These are phyloP conservation scores for Cadophora luteo-olivacea DNA, from an alignment of 2,329 filamentous ascomycete genomes.

Conservation along the genomic window DNA sequence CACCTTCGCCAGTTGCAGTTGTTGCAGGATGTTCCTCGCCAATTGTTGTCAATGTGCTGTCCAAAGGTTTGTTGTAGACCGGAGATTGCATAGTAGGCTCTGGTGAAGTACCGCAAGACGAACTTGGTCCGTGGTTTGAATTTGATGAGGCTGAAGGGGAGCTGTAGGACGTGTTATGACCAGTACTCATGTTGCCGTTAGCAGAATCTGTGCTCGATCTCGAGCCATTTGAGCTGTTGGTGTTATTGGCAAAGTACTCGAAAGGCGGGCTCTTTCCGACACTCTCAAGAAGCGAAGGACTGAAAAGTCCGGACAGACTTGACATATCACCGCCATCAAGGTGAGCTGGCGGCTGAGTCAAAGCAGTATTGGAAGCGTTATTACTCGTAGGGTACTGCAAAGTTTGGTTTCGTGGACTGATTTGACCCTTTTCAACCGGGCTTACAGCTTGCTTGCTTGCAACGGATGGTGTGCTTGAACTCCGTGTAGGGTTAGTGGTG, in stretches of 20 bases:
- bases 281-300: constrained; percentile 57
- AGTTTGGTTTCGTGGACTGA: constrained; percentile 40
- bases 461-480: constrained; percentile 35
- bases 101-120: constrained; percentile 78
- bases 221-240: constrained; percentile 52
- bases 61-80: constrained; percentile 62
- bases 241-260: constrained; percentile 51
- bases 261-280: constrained; percentile 50
- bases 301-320: constrained; percentile 65
- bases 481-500: constrained; percentile 31
- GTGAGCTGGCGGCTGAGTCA: constrained; percentile 35
- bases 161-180: constrained; percentile 62
- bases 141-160: constrained; percentile 70
- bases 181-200: constrained; percentile 42
- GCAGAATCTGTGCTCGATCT: constrained; percentile 47
- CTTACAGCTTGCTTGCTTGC: constrained; percentile 33
- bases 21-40: constrained; percentile 64
- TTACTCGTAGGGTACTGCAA: constrained; percentile 42
- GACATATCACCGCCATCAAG: constrained; percentile 50
- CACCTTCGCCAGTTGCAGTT: constrained; percentile 50
- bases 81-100: constrained; percentile 78
- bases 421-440: constrained; percentile 35
- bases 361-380: constrained; percentile 45
- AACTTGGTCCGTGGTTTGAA: constrained; percentile 64
- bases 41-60: constrained; percentile 67